These are phyloP conservation scores for Aspergillus sp. DNA, from an alignment of 2,329 filamentous ascomycete genomes.

Conservation along the genomic window DNA sequence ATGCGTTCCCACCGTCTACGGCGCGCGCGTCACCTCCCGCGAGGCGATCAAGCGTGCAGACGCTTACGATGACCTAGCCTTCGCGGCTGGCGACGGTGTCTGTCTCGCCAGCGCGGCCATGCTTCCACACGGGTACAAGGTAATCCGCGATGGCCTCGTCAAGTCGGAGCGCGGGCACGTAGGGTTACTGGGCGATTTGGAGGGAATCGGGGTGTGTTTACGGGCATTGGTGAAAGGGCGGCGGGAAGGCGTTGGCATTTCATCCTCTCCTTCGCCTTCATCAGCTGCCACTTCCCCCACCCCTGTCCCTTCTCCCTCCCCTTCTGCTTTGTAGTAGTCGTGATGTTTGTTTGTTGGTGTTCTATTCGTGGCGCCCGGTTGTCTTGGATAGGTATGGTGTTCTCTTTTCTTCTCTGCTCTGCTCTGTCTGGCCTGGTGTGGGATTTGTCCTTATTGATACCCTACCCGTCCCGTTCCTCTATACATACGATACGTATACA, in stretches of 20 bases:
- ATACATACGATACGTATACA: neutral
- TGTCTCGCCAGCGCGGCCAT: slow-evolving; percentile 84
- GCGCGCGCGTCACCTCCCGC: slow-evolving; percentile 71
- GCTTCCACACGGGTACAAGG: slow-evolving; percentile 77
- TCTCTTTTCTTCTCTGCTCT: neutral
- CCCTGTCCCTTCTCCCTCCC: too few species aligned
- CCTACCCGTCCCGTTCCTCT: neutral
- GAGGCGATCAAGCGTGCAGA: slow-evolving; percentile 77
- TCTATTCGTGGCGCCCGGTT: neutral
- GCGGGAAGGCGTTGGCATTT: slow-evolving; percentile 71
- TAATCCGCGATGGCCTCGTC: slow-evolving; percentile 74
- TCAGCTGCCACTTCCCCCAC: neutral
- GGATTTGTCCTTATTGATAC: neutral
- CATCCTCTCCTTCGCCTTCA: neutral
- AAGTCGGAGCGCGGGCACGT: slow-evolving; percentile 86
- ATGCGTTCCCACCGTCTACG: slow-evolving; percentile 81
- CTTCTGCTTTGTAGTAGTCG: neutral
- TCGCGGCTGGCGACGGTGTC: slow-evolving; percentile 86
- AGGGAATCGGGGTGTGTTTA: slow-evolving; percentile 76
- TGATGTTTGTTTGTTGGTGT: neutral
- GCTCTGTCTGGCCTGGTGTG: neutral
- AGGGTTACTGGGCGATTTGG: slow-evolving; percentile 81
- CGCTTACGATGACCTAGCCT: slow-evolving; percentile 83
- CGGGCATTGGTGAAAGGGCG: slow-evolving; percentile 70
- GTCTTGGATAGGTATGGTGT: neutral